Conservation (phyloP, 371 early-diverging fungal genomes). For the Parasitella parasitica region DNA sequence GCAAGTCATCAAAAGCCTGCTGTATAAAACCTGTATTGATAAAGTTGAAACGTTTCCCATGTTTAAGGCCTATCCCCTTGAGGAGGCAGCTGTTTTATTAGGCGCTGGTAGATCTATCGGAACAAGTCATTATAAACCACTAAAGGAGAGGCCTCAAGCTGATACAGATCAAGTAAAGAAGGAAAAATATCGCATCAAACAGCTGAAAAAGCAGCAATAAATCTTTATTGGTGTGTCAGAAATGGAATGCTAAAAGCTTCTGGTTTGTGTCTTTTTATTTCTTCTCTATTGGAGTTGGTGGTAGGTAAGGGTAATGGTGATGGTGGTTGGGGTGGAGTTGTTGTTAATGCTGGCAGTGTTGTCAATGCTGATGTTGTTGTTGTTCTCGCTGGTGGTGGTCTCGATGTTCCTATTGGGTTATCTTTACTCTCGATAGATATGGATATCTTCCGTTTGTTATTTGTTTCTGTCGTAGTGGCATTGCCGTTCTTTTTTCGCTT, state of each 20-base stretch:
- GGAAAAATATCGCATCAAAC: constrained; percentile 39
- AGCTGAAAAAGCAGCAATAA: constrained; percentile 25
- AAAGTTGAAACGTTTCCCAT: constrained; percentile 3
- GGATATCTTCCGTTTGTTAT: not conserved
- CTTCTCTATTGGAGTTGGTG: not conserved
- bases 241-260: not conserved
- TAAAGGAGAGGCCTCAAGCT: constrained; percentile 31
- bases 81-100: constrained; percentile 18
- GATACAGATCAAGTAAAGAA: constrained; percentile 50
- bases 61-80: not conserved
- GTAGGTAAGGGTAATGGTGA: not conserved
- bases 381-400: too few relatives aligned
- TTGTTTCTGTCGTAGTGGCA: not conserved
- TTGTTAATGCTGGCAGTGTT: too few relatives aligned
- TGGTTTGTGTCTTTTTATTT: not conserved
- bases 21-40: constrained; percentile 29
- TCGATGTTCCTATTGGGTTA: too few relatives aligned
- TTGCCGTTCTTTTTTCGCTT: constrained; percentile 6
- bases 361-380: too few relatives aligned
- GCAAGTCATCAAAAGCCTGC: constrained; percentile 45
- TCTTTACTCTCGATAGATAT: not conserved
- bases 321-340: too few relatives aligned
- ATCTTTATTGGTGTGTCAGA: constrained; percentile 9
- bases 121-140: constrained; percentile 23
- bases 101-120: constrained; percentile 36